These are phyloP conservation scores for Pachysandra terminalis DNA, from an alignment of 164 flowering plant species.

Conservation along the genomic window DNA sequence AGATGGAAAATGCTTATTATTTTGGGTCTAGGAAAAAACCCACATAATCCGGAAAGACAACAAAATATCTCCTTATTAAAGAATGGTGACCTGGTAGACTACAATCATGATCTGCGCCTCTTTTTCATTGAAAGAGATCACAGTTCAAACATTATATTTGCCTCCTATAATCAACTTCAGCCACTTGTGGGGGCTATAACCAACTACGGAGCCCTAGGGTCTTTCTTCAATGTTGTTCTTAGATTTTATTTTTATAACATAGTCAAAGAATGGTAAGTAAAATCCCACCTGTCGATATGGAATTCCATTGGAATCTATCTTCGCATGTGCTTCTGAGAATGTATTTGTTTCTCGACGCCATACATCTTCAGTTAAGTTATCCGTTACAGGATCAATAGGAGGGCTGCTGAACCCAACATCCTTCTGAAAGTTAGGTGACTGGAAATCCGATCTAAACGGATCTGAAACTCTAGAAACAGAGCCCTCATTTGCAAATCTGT, in stretches of 20 bases:
- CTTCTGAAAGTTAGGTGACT: constrained; percentile 66
- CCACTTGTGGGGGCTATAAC: too few species aligned
- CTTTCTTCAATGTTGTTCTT: background rate
- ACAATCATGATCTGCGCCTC: too few species aligned
- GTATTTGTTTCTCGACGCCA: constrained; percentile 19
- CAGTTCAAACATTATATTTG: too few species aligned
- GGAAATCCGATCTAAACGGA: constrained; percentile 51
- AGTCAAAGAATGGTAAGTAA: background rate
- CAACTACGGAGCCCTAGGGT: too few species aligned
- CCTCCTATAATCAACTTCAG: too few species aligned
- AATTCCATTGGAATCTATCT: constrained; percentile 29
- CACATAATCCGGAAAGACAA: too few species aligned
- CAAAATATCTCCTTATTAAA: too few species aligned
- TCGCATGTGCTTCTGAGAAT: constrained; percentile 29
- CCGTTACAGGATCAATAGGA: constrained; percentile 33
- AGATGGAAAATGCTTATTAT: too few species aligned
- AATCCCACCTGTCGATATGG: constrained; percentile 45
- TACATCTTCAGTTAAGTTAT: constrained; percentile 32
- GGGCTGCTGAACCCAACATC: constrained; percentile 56
- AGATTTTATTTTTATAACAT: background rate
- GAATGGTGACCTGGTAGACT: too few species aligned
- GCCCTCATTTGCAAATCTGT: constrained; percentile 76
- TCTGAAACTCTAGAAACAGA: constrained; percentile 62
- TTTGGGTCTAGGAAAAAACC: too few species aligned
- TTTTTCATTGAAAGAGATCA: too few species aligned